Evolutionary conservation across 2,329 filamentous ascomycete species (phyloP).

Genomic region (Sarocladium strictum): DNA sequence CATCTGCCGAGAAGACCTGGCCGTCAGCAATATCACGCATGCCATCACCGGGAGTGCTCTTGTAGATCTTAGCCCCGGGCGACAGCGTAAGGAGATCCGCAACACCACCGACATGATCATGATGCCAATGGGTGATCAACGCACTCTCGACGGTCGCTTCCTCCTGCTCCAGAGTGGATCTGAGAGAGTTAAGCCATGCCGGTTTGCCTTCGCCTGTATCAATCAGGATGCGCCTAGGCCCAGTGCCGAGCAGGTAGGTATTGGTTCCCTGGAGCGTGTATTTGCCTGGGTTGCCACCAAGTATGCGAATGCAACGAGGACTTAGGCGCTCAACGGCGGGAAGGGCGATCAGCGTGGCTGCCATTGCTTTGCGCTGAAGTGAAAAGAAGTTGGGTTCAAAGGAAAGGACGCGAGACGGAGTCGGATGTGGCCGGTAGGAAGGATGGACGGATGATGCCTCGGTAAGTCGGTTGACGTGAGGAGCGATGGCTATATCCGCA

Average conservation of each 20-base stretch:
- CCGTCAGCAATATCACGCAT: slow-evolving; percentile 43
- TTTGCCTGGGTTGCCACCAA: slow-evolving; percentile 89
- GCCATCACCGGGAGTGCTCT: slow-evolving; percentile 50
- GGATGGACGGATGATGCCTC: too few species aligned
- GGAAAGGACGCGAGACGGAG: neutral
- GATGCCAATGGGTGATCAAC: slow-evolving; percentile 89
- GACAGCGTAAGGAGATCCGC: slow-evolving; percentile 58
- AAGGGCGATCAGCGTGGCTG: slow-evolving; percentile 55
- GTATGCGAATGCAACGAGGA: slow-evolving; percentile 70
- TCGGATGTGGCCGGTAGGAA: too few species aligned
- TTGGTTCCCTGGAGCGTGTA: slow-evolving; percentile 76
- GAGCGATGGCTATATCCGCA: too few species aligned
- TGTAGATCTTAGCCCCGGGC: slow-evolving; percentile 60
- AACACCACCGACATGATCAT: slow-evolving; percentile 77
- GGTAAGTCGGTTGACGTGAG: too few species aligned
- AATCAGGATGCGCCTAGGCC: slow-evolving; percentile 67
- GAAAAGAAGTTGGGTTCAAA: neutral
- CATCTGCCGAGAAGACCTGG: slow-evolving; percentile 49
- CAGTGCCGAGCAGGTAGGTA: slow-evolving; percentile 84
- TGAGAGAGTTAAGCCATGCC: slow-evolving; percentile 64
- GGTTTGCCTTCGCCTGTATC: slow-evolving; percentile 83
- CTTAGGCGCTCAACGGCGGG: slow-evolving; percentile 74
- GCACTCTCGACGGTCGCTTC: slow-evolving; percentile 61
- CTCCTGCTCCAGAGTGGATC: slow-evolving; percentile 59
- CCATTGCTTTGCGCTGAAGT: slow-evolving; percentile 39